These are phyloP conservation scores for Acidiella bohemica DNA, from an alignment of 495 filamentous ascomycete species.

Conservation along the genomic window DNA sequence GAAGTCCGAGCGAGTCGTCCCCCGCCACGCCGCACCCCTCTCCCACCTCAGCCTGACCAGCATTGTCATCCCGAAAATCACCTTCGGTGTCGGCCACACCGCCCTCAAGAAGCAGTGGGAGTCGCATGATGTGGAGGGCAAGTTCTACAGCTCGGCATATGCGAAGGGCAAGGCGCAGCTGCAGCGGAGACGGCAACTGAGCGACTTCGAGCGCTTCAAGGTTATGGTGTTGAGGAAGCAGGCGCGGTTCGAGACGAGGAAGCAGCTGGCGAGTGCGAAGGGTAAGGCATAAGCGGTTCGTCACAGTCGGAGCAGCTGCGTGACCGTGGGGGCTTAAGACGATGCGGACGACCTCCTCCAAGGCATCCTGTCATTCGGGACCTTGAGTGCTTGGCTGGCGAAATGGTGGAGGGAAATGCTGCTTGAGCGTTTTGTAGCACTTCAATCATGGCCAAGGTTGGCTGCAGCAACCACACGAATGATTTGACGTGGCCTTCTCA, in stretches of 20 bases:
- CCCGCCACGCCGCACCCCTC: conserved; percentile 71
- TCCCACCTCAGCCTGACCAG: conserved; percentile 74
- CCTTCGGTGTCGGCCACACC: conserved; percentile 71
- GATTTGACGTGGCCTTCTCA: too few relatives aligned
- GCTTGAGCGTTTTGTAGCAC: conserved; percentile 5
- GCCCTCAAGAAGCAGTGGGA: conserved; percentile 76
- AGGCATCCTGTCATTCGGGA: too few relatives aligned
- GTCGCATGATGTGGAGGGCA: conserved; percentile 69
- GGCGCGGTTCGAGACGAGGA: conserved; percentile 89
- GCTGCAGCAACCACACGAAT: too few relatives aligned
- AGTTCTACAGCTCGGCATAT: conserved; percentile 78
- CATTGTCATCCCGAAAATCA: conserved; percentile 65
- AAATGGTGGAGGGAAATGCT: conserved; percentile 5
- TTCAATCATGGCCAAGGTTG: too few relatives aligned
- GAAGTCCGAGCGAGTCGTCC: conserved; percentile 54
- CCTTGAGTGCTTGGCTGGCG: too few relatives aligned
- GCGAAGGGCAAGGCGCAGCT: conserved; percentile 75
- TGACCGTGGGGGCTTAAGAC: not conserved
- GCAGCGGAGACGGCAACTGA: conserved; percentile 76
- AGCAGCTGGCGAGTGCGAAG: conserved; percentile 59
- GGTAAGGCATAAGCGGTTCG: conserved; percentile 27
- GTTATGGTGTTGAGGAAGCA: conserved; percentile 96
- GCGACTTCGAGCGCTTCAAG: conserved; percentile 99
- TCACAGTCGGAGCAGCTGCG: not conserved
- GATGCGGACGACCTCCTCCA: not conserved